phyloP scores from a whole-genome alignment of 768 basidiomycete species.

The Infundibulicybe gibba region DNA sequence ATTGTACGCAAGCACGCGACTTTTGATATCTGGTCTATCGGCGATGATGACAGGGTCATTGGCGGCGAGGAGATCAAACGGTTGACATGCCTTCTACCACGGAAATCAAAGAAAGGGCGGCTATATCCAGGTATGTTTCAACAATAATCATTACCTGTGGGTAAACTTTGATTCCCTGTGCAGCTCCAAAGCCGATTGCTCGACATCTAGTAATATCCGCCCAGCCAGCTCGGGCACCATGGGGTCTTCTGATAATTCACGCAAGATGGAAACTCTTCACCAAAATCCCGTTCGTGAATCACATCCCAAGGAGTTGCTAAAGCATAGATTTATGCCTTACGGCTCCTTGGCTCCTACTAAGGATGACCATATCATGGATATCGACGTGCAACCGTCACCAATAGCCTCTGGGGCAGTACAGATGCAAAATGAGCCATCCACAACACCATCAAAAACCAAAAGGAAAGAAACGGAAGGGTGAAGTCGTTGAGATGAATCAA shows the following conservation, averaged over 20 bases:
- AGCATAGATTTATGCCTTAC: conserved; percentile 60
- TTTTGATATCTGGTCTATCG: conserved; percentile 68
- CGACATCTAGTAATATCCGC: conserved; percentile 58
- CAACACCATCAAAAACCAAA: conserved; percentile 21
- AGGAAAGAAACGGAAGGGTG: conserved; percentile 42
- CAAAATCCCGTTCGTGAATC: conserved; percentile 53
- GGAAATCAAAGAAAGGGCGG: conserved; percentile 55
- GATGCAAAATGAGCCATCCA: background rate
- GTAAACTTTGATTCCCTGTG: background rate
- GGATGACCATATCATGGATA: conserved; percentile 19
- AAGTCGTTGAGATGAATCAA: conserved; percentile 19
- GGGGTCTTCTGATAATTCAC: conserved; percentile 14
- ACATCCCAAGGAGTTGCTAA: conserved; percentile 59
- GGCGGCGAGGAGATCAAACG: conserved; percentile 64
- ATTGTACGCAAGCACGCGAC: conserved; percentile 49
- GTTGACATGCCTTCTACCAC: conserved; percentile 62
- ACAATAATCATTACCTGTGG: no score
- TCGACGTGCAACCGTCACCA: background rate
- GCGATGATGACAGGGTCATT: conserved; percentile 29
- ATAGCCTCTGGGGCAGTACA: conserved; percentile 1
- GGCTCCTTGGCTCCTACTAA: conserved; percentile 39
- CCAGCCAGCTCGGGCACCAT: conserved; percentile 32
- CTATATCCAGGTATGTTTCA: conserved; percentile 50
- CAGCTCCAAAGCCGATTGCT: conserved; percentile 59
- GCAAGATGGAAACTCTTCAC: conserved; percentile 17